These are phyloP conservation scores for Eucalyptus curtisii DNA, from an alignment of 345 rosid species.

Conservation along the genomic window DNA sequence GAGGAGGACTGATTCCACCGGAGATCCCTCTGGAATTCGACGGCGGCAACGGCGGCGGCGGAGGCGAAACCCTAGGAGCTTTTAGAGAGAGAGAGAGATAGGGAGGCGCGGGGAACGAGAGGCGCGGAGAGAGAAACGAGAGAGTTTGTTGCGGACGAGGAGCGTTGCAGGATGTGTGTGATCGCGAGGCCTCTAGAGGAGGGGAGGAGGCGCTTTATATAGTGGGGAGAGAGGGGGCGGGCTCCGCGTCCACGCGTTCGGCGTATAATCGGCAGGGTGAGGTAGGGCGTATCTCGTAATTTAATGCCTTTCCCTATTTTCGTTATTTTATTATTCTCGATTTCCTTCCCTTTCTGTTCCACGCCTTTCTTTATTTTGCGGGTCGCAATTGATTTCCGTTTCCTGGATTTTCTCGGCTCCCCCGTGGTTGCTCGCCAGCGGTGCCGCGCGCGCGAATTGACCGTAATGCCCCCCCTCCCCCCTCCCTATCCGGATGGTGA, in stretches of 20 bases:
- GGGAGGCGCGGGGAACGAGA: not conserved
- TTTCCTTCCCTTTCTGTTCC: not conserved
- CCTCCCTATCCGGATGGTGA: not conserved
- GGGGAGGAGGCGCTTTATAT: not conserved
- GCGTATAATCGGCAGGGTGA: not conserved
- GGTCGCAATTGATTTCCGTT: not conserved
- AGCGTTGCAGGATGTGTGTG: not conserved
- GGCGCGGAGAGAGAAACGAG: not conserved
- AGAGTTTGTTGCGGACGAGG: not conserved
- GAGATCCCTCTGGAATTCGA: not conserved
- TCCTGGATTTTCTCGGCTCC: not conserved
- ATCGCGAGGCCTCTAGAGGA: not conserved
- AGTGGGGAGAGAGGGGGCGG: not conserved
- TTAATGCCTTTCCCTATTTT: not conserved
- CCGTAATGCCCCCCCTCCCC: not conserved
- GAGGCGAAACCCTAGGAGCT: not conserved
- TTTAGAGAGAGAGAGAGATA: not conserved
- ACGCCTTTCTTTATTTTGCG: not conserved
- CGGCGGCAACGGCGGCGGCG: not conserved
- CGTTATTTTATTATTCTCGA: not conserved
- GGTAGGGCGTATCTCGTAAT: not conserved
- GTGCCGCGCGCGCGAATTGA: not conserved
- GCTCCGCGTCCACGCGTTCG: not conserved
- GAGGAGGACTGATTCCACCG: not conserved
- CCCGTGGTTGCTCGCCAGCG: not conserved